Conservation (phyloP, 202 grass and related monocot genomes). For the Elaeis oleifera region DNA sequence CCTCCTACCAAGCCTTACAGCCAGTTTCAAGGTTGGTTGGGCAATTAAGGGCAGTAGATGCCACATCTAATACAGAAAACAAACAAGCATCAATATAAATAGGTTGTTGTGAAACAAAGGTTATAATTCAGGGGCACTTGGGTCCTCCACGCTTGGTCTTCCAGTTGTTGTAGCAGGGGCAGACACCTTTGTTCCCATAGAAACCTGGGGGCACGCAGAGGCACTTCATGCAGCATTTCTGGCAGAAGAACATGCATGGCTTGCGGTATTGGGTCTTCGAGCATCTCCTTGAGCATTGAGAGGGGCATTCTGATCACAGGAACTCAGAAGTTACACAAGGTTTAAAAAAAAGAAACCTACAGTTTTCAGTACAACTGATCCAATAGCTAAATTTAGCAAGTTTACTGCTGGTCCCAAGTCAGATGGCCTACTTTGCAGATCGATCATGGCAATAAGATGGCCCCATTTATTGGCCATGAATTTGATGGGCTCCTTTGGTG, state of each 20-base stretch:
- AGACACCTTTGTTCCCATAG: constrained; percentile 76
- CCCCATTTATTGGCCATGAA: too few species aligned
- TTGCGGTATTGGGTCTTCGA: constrained; percentile 56
- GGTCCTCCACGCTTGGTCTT: constrained; percentile 68
- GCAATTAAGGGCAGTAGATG: neutral
- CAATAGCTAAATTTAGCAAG: neutral
- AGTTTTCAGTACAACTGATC: too few species aligned
- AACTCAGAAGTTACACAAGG: neutral
- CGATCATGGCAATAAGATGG: too few species aligned
- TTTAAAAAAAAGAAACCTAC: neutral
- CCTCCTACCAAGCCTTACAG: too few species aligned
- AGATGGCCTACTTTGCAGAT: too few species aligned
- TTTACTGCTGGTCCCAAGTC: neutral
- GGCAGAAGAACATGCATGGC: constrained; percentile 72
- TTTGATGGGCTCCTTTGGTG: too few species aligned
- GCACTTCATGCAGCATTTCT: constrained; percentile 59
- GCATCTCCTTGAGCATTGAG: constrained; percentile 54
- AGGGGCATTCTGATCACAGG: constrained; percentile 51
- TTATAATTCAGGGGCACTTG: constrained; percentile 59
- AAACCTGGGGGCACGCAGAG: constrained; percentile 68
- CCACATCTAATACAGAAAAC: constrained; percentile 3
- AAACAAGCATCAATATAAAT: neutral
- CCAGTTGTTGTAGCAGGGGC: constrained; percentile 87
- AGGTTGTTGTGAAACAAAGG: neutral
- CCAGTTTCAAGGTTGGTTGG: constrained; percentile 22